Conservation (phyloP, 2,329 filamentous ascomycete genomes). For the Ceratocystis smalleyi region DNA sequence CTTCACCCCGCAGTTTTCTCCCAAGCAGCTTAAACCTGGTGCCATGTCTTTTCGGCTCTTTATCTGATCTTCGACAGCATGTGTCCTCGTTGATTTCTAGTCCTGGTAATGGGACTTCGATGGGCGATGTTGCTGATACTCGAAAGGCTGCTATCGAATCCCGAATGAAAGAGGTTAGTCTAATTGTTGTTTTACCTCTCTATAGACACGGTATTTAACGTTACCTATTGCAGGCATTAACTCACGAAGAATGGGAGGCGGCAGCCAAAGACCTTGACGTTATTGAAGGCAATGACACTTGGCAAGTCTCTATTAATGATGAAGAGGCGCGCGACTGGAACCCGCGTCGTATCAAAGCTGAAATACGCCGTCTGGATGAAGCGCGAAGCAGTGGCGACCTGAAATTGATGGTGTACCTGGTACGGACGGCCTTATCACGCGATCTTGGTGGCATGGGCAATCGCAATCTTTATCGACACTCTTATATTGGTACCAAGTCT, state of each 20-base stretch:
- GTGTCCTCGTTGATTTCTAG: neutral
- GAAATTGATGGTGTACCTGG: constrained; percentile 59
- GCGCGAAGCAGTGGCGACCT: constrained; percentile 59
- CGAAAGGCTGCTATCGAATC: neutral
- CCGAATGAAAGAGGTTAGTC: constrained; percentile 11
- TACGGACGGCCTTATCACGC: constrained; percentile 65
- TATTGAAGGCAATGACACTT: constrained; percentile 64
- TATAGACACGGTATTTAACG: neutral
- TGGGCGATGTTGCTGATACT: neutral
- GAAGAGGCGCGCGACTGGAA: constrained; percentile 47
- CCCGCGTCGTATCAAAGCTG: constrained; percentile 48
- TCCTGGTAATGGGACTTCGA: too few relatives aligned
- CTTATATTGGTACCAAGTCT: constrained; percentile 70
- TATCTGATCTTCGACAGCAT: neutral
- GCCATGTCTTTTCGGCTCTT: neutral
- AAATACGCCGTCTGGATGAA: constrained; percentile 58
- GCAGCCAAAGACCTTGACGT: constrained; percentile 64
- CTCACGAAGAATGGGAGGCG: constrained; percentile 55
- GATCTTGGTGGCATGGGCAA: constrained; percentile 79
- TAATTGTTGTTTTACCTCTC: too few relatives aligned
- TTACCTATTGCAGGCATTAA: constrained; percentile 39
- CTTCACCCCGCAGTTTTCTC: neutral
- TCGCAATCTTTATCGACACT: constrained; percentile 65
- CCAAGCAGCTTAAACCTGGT: neutral
- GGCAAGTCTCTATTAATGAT: constrained; percentile 45